Base-by-base conservation (phyloP, 805 yeast species). In the Dipodascus albidus region DNA sequence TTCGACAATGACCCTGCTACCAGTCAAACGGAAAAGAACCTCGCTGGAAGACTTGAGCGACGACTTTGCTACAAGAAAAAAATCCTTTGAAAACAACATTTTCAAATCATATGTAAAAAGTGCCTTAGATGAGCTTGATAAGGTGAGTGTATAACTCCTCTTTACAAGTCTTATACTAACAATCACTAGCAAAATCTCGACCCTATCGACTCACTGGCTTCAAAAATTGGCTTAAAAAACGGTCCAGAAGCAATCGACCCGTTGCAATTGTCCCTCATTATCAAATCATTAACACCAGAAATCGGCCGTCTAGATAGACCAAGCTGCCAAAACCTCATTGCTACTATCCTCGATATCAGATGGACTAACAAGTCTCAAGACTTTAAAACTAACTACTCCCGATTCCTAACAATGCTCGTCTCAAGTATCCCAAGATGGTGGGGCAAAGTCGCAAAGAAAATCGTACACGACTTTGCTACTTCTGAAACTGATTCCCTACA, bases 361-460 rank as follows among this genome's bases (percentile, higher is more conserved):
- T 87, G 95, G 93, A 73, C 82, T 62, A 71, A 68, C 21, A 60
- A 75, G 33, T 72, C 76, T 3, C 59, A 63, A 8, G 57, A 61
- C 15, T 78, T 82, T 59, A 68, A 79, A 23, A 70, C 73, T 50
- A 70, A 74, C 49, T 89, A 85, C 67, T 76, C 83, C 49, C 82
- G 80, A 48, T 93, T 93, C 66, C 70, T 87, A 49, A 76, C 81
- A 48, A 86, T 90, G 23, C 74, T 91, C 52, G 86, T 90, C 41
- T 84, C 95, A 2, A 85, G 91, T 49, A 75, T 83, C 56, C 98
- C 98, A 4, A 87, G 82, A 66, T 91, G 95, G 87, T 82, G 93
- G 80, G 77, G 79, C 57, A 95, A 87, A 55, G 87, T 91, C n/a
- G 81, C 86, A 20, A 72, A 75, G 55, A 77, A 79, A 54, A 67